Conservation (phyloP, 805 yeast species). For the Wickerhamomyces subpelliculosus region DNA sequence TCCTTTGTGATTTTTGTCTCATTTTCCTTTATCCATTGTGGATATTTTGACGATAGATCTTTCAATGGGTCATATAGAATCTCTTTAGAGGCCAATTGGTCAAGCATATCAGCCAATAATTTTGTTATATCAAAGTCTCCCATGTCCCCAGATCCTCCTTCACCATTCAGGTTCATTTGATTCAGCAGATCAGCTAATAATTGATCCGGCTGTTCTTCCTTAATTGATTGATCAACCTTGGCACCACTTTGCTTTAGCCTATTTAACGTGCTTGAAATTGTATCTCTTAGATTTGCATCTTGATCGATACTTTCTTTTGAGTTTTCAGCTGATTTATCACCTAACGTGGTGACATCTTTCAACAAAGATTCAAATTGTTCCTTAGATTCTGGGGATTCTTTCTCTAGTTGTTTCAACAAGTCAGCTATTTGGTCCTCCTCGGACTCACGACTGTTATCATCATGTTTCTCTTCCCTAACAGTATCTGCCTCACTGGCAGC, state of each 20-base stretch:
- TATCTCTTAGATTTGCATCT: constrained; percentile 46
- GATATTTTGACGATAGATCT: constrained; percentile 68
- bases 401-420: constrained; percentile 24
- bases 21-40: constrained; percentile 58
- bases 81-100: constrained; percentile 77
- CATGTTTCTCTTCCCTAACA: too few relatives aligned
- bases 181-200: constrained; percentile 56
- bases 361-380: constrained; percentile 41
- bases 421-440: constrained; percentile 29
- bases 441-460: too few relatives aligned
- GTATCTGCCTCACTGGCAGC: too few relatives aligned
- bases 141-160: constrained; percentile 26
- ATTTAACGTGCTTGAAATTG: constrained; percentile 74
- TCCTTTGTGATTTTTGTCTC: constrained; percentile 30
- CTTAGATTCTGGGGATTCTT: constrained; percentile 47
- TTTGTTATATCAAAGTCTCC: constrained; percentile 52
- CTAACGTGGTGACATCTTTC: constrained; percentile 21
- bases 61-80: constrained; percentile 84
- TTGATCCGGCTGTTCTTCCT: constrained; percentile 46
- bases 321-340: constrained; percentile 9
- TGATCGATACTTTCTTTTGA: constrained; percentile 4
- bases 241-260: constrained; percentile 74
- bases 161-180: constrained; percentile 45
- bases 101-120: constrained; percentile 65
- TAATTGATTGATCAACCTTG: constrained; percentile 53